A percentile compares a stretch with the other conserved stretches of the same genome.
Conservation (phyloP, 345 rosid genomes). For the Orychophragmus violaceus region DNA sequence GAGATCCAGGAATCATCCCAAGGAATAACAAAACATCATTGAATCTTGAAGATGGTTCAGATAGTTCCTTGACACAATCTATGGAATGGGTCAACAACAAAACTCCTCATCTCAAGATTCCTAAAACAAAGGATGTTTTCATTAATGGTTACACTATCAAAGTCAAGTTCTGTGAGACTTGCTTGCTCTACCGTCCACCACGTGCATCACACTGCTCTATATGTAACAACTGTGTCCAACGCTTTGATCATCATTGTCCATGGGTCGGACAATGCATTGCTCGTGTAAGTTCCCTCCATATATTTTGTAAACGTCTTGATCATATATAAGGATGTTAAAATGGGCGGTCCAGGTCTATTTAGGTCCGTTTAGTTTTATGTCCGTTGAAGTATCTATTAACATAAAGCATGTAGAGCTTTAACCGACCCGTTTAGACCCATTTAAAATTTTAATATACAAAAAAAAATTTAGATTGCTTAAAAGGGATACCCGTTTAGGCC, state of each 20-base stretch:
- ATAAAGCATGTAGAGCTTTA: no score
- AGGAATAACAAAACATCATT: constrained; percentile 56
- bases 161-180: constrained; percentile 86
- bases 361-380: no score
- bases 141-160: constrained; percentile 64
- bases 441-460: no score
- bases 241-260: constrained; percentile 97
- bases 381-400: no score
- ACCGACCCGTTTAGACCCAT: no score
- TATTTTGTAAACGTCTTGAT: not conserved
- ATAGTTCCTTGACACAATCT: constrained; percentile 29
- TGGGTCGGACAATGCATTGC: constrained; percentile 99
- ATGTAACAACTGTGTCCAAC: constrained; percentile 89
- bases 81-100: constrained; percentile 40
- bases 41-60: constrained; percentile 40
- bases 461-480: no score
- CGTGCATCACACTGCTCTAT: constrained; percentile 97
- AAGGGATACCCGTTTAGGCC: no score
- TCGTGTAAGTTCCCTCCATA: constrained; percentile 56
- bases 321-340: no score
- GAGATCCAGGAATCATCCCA: constrained; percentile 97
- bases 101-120: constrained; percentile 46
- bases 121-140: constrained; percentile 56
- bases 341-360: no score
- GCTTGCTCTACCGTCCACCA: constrained; percentile 87